These are phyloP conservation scores for Aspergillus sp. DNA, from an alignment of 2,329 filamentous ascomycete species.

Conservation along the genomic window DNA sequence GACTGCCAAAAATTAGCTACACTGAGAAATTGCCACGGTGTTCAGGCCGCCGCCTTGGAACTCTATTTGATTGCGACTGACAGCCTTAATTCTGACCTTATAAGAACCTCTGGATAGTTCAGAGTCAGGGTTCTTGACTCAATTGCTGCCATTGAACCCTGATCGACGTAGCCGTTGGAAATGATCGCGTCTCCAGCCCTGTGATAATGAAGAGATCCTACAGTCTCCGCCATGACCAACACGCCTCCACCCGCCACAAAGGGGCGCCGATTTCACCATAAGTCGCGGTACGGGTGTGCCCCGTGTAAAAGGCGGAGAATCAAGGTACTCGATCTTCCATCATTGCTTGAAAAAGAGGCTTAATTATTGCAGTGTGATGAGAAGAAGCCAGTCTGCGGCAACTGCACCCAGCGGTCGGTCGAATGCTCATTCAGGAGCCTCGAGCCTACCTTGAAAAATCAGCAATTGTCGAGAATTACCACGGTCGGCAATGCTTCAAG, in stretches of 20 bases:
- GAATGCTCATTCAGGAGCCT: constrained; percentile 4
- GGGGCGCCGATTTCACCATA: constrained; percentile 9
- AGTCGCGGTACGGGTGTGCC: constrained; percentile 10
- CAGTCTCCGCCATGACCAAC: not conserved
- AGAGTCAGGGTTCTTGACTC: not conserved
- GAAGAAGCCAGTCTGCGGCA: constrained; percentile 8
- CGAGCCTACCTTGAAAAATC: not conserved
- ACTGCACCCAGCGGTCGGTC: constrained; percentile 1
- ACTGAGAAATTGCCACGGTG: not conserved
- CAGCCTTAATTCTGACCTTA: not conserved
- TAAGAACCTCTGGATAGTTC: not conserved
- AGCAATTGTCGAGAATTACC: not conserved
- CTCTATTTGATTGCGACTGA: not conserved
- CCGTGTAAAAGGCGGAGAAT: constrained; percentile 14
- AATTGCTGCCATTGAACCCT: not conserved
- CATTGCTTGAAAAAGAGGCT: not conserved
- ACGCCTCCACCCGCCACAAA: not conserved
- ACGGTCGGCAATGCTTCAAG: not conserved
- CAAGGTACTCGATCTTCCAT: not conserved
- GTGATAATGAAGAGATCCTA: not conserved
- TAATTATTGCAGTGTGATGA: constrained; percentile 7
- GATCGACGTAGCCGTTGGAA: not conserved
- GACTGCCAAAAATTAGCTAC: not conserved
- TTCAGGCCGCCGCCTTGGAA: not conserved
- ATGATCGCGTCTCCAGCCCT: not conserved